Base-by-base conservation (phyloP, 2,329 filamentous ascomycete species). In the Daldinia sp. region DNA sequence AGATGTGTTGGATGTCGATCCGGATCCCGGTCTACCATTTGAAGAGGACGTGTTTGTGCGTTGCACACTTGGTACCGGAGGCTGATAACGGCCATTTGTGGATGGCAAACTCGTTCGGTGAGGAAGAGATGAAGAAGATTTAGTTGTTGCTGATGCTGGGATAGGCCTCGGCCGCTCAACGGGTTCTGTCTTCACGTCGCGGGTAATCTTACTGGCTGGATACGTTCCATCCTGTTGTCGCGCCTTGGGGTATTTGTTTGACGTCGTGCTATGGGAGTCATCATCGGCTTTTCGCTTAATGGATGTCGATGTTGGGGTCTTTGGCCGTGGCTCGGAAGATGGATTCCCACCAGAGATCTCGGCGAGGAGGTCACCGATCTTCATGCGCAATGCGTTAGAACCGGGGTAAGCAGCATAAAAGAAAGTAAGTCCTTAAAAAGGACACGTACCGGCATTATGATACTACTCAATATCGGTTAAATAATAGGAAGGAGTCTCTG, bases 211-310 rank as follows among this genome's bases (percentile, higher is more conserved):
- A 64, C 63, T 71, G 64, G 71, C 63, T 35, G 72, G 69, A 59
- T 69, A 71, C 56, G 71, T 69, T 41, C 68, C 68, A 63, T 74
- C 71, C 49, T 68, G 64, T 34, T 73, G 72, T 39, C 67, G 67
- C 55, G 72, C 64, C 61, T 74, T 74, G 48, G 68, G 58, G 47
- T 70, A 41, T 48, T 74, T 75, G 17, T 63, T 67, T 10, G 70
- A 69, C 15, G 64, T 69, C 50, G 58, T 54, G 48, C 50, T 68
- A 32, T 66, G 71, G 17, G 71, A 72, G 57, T 86, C 82, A 61
- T 83, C 79, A 32, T 84, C 82, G 49, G 85, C 83, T 72, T 88
- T 89, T 67, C 87, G 82, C 75, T 89, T 89, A 34, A 78, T 74
- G 25, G 73, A 70, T 6, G 77, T 69, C 13, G 77, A 68, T 41